phyloP scores from a whole-genome alignment of 2,329 filamentous ascomycete genomes.

The Sodiomyces alkalinus region DNA sequence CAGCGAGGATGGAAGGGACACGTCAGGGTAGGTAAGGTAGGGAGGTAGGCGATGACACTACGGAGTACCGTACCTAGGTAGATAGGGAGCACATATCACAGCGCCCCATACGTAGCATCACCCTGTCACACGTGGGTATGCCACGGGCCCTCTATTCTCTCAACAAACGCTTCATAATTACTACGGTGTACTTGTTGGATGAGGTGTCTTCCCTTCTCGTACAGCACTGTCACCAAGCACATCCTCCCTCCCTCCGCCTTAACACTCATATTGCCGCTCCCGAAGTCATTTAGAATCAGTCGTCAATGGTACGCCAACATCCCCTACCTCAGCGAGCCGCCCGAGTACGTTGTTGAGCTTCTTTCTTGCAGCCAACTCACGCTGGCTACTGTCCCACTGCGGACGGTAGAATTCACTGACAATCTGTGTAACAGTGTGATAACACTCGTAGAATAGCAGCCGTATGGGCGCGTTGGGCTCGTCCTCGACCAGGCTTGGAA shows the following conservation, averaged over 20 bases:
- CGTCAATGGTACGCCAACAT: conserved; percentile 12
- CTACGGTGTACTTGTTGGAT: no score
- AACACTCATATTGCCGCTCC: no score
- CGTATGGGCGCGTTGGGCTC: conserved; percentile 26
- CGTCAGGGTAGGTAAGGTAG: neutral
- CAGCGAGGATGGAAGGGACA: conserved; percentile 14
- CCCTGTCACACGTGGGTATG: no score
- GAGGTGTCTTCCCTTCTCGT: no score
- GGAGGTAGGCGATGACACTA: no score
- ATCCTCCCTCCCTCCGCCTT: no score
- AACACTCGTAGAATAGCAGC: conserved; percentile 41
- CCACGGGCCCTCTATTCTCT: no score
- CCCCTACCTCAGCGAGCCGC: conserved; percentile 26
- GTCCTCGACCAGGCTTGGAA: conserved; percentile 25
- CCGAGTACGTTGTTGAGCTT: conserved; percentile 30
- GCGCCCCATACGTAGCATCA: neutral
- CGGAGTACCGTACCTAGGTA: no score
- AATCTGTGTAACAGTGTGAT: conserved; percentile 35
- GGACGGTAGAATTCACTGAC: conserved; percentile 41
- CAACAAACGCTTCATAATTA: no score
- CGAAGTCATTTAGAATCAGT: no score
- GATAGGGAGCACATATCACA: no score
- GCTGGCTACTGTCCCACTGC: conserved; percentile 26
- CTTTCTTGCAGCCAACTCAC: conserved; percentile 37
- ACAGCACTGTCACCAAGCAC: no score